Percentiles rank a stretch among this genome's conserved stretches.
phyloP scores from a whole-genome alignment of 129 eudicot species.

The Arctium lappa region DNA sequence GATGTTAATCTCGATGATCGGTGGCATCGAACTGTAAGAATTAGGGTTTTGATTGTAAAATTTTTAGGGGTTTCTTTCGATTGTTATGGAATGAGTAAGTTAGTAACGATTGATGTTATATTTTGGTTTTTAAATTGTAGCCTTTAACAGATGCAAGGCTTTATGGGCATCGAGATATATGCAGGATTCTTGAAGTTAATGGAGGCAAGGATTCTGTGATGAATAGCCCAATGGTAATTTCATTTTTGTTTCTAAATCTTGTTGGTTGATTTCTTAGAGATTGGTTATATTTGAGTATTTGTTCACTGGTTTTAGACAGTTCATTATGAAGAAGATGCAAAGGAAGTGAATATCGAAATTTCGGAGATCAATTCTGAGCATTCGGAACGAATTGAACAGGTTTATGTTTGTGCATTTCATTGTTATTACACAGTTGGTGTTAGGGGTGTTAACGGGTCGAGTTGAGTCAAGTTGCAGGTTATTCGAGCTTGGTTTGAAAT shows the following conservation, averaged over 20 bases:
- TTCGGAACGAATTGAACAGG: slow-evolving; percentile 47
- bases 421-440: background rate
- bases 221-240: slow-evolving; percentile 53
- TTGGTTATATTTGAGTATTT: background rate
- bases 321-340: slow-evolving; percentile 52
- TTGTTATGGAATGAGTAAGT: background rate
- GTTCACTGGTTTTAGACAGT: slow-evolving; percentile 33
- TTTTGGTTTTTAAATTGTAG: slow-evolving; percentile 24
- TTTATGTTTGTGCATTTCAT: slow-evolving; percentile 7
- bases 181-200: slow-evolving; percentile 71
- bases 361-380: slow-evolving; percentile 46
- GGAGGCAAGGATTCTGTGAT: slow-evolving; percentile 53
- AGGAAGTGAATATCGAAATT: slow-evolving; percentile 60
- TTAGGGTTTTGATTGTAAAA: background rate
- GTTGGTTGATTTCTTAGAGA: background rate
- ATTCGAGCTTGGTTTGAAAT: no score
- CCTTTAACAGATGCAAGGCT: slow-evolving; percentile 74
- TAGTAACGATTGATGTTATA: background rate
- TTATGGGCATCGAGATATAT: slow-evolving; percentile 68
- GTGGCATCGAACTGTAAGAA: slow-evolving; percentile 58
- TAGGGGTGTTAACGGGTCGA: no score
- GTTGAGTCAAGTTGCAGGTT: no score
- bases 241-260: background rate
- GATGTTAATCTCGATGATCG: slow-evolving; percentile 68
- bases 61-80: background rate